Evolutionary conservation across 768 basidiomycete genomes (phyloP), one percentile per base, ranked within the genome.

Genomic region (Steccherinum ochraceum): DNA sequence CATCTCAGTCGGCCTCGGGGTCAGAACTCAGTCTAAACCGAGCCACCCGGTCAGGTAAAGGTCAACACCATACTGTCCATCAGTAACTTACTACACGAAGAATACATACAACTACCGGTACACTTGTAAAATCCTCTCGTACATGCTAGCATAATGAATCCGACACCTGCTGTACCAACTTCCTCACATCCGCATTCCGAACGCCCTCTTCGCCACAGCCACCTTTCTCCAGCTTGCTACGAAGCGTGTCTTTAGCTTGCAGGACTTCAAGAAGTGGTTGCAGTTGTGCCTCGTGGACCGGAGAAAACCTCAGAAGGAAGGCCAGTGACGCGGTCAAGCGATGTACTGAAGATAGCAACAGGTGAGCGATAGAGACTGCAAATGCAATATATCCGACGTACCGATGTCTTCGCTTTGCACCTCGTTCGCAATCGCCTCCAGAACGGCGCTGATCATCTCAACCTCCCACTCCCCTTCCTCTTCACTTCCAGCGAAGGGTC

Each of bases 381-480:
- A 35, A 56, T 21, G 27, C 21, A 25, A 3, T 26, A 52, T 42
- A 45, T 21, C 5, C 5, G 35, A 53, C 89, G 67, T 50, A 88
- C 92, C 83, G 58, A 90, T 82, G 61, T 94, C 93, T 64, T 90
- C 88, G 56, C 74, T 88, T 49, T 71, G 67, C 55, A 70, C 76
- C 69, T 95, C 92, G 55, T 77, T 76, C 46, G 74, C 75, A 18
- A 95, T 60, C 16, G 87, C 89, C 64, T 92, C 89, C 0, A 93
- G 63, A n/a, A 96, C 61, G 0, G 89, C 94, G 59, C 85, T 89
- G 2, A 84, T 72, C 25, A 95, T 67, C 70, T 96, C 94, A 0
- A 88, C 72, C 60, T 91, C 83, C 89, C 90, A 94, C 49, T 93
- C 93, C 18, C 77, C 89, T 49, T 82, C 80, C 47, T 79, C 82